Base-by-base conservation (phyloP, 2,329 filamentous ascomycete genomes). In the Pestalotiopsis sp. region DNA sequence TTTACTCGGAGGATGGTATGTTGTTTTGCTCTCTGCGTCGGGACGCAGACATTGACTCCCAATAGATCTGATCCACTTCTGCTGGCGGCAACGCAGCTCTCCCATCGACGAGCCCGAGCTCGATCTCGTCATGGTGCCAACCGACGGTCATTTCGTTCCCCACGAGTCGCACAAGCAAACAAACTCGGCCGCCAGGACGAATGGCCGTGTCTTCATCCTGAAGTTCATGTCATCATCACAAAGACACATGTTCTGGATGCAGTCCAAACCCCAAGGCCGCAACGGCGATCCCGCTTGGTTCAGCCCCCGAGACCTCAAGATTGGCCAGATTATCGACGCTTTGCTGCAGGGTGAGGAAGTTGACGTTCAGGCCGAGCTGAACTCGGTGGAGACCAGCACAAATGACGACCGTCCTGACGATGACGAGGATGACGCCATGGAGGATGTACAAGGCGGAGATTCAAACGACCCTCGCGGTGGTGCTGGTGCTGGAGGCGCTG, bases 161-260 rank as follows among this genome's bases (percentile, higher is more conserved):
- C 96, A 97, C 82, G 88, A 93, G 72, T 83, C 85, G 68, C 86
- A 84, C 67, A 82, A 85, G 69, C 84, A 86, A 17, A 85, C 87
- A 66, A 86, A 89, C 72, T 84, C 86, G 1, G 84, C 86, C 17
- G 83, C 88, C 68, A 89, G 93, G 77, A 91, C 92, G 61, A 94
- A 97, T 78, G 97, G 95, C 73, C 94, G 96, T 76, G 91, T 99
- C 79, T 98, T 95, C 80, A 91, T 93, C 69, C 90, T 99, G 77
- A 98, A 97, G 81, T 99, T 99, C 84, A 89, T 88, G 38, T 98
- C 95, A 13, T 97, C 94, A 71, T 96, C 94, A 69, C 91, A 97
- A 81, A 91, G 95, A 76, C 88, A 98, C 82, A 87, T 98, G 69
- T 99, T 98, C 85, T 99, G 95, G 95, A 85, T 99, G 77, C 96